A percentile compares a stretch with the other conserved stretches of the same genome.
Evolutionary conservation across 345 rosid species (phyloP).

Genomic region (Clausena lansium): DNA sequence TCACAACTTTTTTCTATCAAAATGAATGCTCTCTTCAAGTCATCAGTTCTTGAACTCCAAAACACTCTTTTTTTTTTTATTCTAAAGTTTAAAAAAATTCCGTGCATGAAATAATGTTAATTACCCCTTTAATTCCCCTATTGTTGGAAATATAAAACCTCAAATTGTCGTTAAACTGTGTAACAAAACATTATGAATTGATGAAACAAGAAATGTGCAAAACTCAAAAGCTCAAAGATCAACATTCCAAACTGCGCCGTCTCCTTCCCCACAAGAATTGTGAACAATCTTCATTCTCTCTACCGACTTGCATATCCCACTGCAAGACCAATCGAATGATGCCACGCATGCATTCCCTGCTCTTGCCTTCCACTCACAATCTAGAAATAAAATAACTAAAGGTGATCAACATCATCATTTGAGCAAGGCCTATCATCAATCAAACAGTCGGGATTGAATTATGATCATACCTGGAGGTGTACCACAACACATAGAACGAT

Average conservation of each 20-base stretch:
- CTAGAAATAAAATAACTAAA: conserved; percentile 18
- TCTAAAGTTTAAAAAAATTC: no score
- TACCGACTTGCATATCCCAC: conserved; percentile 83
- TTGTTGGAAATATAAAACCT: not conserved
- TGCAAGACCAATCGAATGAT: conserved; percentile 87
- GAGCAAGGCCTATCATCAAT: not conserved
- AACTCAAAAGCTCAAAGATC: conserved; percentile 22
- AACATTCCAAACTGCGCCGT: conserved; percentile 52
- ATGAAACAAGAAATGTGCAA: not conserved
- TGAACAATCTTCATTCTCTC: conserved; percentile 71
- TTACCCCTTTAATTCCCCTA: not conserved
- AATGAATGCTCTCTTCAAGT: not conserved
- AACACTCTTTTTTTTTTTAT: no score
- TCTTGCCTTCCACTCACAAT: conserved; percentile 72
- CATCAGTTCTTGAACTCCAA: not conserved
- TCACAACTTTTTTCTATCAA: not conserved
- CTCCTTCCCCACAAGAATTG: conserved; percentile 72
- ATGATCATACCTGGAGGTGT: conserved; percentile 62
- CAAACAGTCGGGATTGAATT: not conserved
- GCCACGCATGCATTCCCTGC: conserved; percentile 79
- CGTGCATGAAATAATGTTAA: no score
- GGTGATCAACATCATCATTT: not conserved
- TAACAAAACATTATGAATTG: not conserved
- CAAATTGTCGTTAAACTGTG: not conserved
- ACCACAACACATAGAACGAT: conserved; percentile 83